A percentile compares a stretch with the other conserved stretches of the same genome.
phyloP scores from a whole-genome alignment of 768 basidiomycete species.

The Crepidotus variabilis region DNA sequence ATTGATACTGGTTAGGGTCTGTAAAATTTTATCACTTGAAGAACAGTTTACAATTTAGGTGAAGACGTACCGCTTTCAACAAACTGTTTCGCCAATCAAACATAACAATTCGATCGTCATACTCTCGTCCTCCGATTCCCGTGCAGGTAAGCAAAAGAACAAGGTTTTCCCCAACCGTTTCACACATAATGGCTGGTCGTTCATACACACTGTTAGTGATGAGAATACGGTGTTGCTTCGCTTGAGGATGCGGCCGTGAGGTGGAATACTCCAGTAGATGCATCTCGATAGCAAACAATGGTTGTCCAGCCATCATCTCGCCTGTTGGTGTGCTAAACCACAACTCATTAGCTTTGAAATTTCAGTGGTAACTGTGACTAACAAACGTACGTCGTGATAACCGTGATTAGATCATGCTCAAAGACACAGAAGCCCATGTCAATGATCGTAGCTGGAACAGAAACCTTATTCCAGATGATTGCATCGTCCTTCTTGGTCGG shows the following conservation, averaged over 20 bases:
- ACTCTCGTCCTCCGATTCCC: slow-evolving; percentile 5
- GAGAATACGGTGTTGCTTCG: slow-evolving; percentile 23
- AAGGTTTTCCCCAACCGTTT: slow-evolving; percentile 41
- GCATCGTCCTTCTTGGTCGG: slow-evolving; percentile 24
- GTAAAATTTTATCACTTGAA: background rate
- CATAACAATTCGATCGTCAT: slow-evolving; percentile 31
- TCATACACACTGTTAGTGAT: slow-evolving; percentile 21
- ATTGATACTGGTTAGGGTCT: slow-evolving; percentile 10
- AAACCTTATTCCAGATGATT: slow-evolving; percentile 25
- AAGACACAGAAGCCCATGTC: slow-evolving; percentile 40
- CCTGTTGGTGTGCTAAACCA: background rate
- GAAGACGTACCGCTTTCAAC: slow-evolving; percentile 28
- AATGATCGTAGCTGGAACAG: slow-evolving; percentile 26
- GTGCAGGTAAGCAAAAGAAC: slow-evolving; percentile 32
- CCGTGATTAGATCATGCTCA: slow-evolving; percentile 41
- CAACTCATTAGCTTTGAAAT: background rate
- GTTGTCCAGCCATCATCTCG: background rate
- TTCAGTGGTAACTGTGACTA: background rate
- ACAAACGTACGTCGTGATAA: slow-evolving; percentile 35
- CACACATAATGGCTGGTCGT: slow-evolving; percentile 34
- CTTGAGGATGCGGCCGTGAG: slow-evolving; percentile 31
- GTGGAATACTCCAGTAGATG: slow-evolving; percentile 32
- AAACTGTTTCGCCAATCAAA: slow-evolving; percentile 41
- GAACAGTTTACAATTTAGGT: background rate
- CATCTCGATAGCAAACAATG: slow-evolving; percentile 17